Conservation (phyloP, 306 rosid genomes). For the Gynostemma pentaphyllum region DNA sequence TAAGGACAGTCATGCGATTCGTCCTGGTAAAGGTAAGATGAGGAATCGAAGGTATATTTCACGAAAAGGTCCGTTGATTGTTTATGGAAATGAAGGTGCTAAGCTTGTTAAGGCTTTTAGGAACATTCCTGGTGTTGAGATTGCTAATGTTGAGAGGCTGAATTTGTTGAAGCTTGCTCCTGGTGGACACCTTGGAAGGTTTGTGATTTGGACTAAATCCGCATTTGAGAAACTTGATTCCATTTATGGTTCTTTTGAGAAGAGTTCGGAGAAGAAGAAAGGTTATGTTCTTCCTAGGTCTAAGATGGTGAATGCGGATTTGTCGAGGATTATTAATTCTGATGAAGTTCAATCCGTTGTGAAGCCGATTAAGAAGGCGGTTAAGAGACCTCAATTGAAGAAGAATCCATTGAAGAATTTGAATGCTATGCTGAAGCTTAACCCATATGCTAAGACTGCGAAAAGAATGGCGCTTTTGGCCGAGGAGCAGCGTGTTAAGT, state of each 20-base stretch:
- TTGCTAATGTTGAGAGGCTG: constrained; percentile 32
- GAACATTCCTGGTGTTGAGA: constrained; percentile 25
- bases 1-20: constrained; percentile 26
- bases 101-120: constrained; percentile 29
- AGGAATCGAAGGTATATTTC: constrained; percentile 27
- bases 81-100: constrained; percentile 29
- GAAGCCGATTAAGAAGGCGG: constrained; percentile 23
- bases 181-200: constrained; percentile 33
- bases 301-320: constrained; percentile 28
- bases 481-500: constrained; percentile 23
- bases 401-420: constrained; percentile 31
- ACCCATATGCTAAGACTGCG: constrained; percentile 34
- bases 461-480: constrained; percentile 34
- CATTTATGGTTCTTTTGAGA: constrained; percentile 30
- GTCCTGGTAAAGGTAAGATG: constrained; percentile 31
- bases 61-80: constrained; percentile 29
- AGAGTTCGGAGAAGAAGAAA: constrained; percentile 25
- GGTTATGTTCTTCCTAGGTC: constrained; percentile 33
- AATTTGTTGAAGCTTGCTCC: constrained; percentile 32
- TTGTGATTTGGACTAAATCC: constrained; percentile 32
- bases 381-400: constrained; percentile 24
- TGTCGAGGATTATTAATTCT: constrained; percentile 24
- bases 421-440: constrained; percentile 23
- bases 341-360: constrained; percentile 30
- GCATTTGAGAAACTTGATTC: constrained; percentile 35